Percentiles rank a stretch among this genome's conserved stretches.
phyloP scores from a whole-genome alignment of 2,329 filamentous ascomycete genomes.

The Trichoderma endophyticum region DNA sequence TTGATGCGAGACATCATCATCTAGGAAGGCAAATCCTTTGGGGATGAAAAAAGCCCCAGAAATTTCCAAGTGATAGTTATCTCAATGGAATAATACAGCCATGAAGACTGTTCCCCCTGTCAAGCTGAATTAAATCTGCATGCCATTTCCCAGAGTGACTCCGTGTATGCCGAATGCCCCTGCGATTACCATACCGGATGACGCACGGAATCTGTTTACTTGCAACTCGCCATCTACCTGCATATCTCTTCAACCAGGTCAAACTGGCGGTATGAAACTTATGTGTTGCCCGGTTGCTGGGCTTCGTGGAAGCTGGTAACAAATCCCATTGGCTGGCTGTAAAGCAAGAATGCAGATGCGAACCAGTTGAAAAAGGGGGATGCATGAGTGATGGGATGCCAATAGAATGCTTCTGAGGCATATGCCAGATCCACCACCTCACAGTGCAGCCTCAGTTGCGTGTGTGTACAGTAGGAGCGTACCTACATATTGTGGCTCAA shows the following conservation, averaged over 20 bases:
- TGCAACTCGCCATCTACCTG: background rate
- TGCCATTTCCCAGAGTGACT: background rate
- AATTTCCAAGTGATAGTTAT: conserved; percentile 23
- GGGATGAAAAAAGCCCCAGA: background rate
- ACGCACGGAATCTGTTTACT: background rate
- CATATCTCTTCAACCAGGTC: background rate
- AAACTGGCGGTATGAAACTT: background rate
- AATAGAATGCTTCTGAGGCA: background rate
- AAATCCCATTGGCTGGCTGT: background rate
- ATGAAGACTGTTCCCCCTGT: conserved; percentile 33
- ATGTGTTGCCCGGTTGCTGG: background rate
- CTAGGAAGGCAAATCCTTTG: conserved; percentile 22
- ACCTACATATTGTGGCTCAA: background rate
- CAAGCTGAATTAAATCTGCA: background rate
- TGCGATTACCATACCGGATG: background rate
- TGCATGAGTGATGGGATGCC: background rate
- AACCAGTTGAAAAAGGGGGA: background rate
- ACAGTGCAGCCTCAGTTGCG: background rate
- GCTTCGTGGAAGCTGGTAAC: background rate
- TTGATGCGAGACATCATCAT: conserved; percentile 25
- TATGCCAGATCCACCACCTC: background rate
- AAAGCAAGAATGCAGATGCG: background rate
- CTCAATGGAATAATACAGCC: conserved; percentile 38
- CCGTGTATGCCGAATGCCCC: background rate
- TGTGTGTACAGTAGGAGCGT: background rate